phyloP scores from a whole-genome alignment of 2,329 filamentous ascomycete species.

The Diaporthe helianthi region DNA sequence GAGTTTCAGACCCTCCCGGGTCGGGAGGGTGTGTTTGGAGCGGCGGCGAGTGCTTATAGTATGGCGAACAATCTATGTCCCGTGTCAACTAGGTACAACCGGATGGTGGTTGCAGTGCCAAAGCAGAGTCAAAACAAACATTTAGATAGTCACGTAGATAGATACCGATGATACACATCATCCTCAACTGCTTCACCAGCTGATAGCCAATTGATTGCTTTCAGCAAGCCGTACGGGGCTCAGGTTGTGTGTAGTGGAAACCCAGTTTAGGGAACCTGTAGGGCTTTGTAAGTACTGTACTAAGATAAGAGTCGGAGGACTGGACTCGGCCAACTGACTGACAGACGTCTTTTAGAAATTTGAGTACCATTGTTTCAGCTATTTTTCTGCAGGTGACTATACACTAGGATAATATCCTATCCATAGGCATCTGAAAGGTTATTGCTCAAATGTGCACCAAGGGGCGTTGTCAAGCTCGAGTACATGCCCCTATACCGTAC shows the following conservation, averaged over 20 bases:
- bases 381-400: background rate
- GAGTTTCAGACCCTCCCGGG: background rate
- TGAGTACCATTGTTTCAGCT: background rate
- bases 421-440: background rate
- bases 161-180: slow-evolving; percentile 36
- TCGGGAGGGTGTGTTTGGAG: background rate
- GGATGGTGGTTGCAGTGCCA: background rate
- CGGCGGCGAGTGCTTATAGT: slow-evolving; percentile 12
- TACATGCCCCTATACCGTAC: too few species aligned
- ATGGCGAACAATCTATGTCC: slow-evolving; percentile 19
- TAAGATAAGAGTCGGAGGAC: background rate
- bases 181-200: slow-evolving; percentile 1
- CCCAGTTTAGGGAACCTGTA: too few species aligned
- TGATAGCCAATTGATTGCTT: slow-evolving; percentile 5
- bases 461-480: too few species aligned
- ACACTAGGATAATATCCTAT: background rate
- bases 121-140: slow-evolving; percentile 10
- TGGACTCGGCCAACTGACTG: background rate
- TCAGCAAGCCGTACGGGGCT: background rate
- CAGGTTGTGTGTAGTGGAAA: background rate
- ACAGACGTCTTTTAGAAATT: too few species aligned
- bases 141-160: slow-evolving; percentile 35
- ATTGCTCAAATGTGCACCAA: background rate
- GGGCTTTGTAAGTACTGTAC: background rate
- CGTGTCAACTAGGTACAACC: background rate